Evolutionary conservation across 306 rosid genomes (phyloP), one percentile per base, ranked within the genome.

Genomic region (Castanospermum australe): DNA sequence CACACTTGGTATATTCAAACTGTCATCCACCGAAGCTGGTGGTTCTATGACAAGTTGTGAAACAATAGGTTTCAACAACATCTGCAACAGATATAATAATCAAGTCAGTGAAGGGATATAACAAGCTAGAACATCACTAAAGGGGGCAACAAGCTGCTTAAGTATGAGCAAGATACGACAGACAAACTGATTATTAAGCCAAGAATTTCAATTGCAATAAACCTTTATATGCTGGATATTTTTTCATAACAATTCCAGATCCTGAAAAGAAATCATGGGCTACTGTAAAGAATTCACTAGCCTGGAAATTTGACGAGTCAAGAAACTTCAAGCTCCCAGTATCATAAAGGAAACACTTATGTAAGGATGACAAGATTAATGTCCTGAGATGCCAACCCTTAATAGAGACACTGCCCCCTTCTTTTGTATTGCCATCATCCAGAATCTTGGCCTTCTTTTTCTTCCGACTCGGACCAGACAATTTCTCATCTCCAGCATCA

Each of bases 281-380:
- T 28, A 75, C 8, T 1, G 63, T 22, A 35, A 78, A 79, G 32
- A 42, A 35, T 81, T 82, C 32, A 82, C 86, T 79, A 61, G 75
- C 99, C 98, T 92, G 92, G 71, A 95, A 92, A 85, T 90, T 95
- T 67, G 97, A 76, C 22, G 93, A 83, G 55, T 91, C 93, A 0
- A 95, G 93, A 80, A 95, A 92, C 86, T 90, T 94, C 82, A 75
- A 67, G 87, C 59, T 86, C 74, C 98, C 97, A 38, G 93, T 88
- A 82, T 92, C 98, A 67, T 91, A 83, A 71, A 95, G 98, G 84
- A 92, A 95, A 76, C 97, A 92, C 77, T 95, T 95, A 45, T 90
- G 94, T 32, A 95, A 83, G 15, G 95, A 90, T n/a, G 98, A 88
- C 76, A 95, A 79, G 55, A 92, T 82, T 72, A 88, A 75, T 2